A percentile compares a stretch with the other conserved stretches of the same genome.
Conservation (phyloP, 108 stramenopile species). For the Pseudonitzschia pungens region DNA sequence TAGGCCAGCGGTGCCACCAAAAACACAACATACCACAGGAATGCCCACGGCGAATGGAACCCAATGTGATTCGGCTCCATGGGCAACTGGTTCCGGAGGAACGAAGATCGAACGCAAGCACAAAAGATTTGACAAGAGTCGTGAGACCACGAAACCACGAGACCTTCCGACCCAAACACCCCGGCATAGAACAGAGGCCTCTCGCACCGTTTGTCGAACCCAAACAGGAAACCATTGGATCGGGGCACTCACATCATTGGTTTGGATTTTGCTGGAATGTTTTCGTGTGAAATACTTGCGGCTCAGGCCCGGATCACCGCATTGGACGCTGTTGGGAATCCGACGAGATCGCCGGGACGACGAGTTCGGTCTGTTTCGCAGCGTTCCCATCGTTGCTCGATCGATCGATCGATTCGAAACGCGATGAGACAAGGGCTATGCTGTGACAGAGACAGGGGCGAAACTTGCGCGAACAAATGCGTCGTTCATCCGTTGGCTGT, state of each 20-base stretch:
- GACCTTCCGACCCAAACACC: no score
- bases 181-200: neutral
- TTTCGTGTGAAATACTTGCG: conserved; percentile 24
- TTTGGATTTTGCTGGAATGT: conserved; percentile 14
- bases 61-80: conserved; percentile 61
- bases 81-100: conserved; percentile 31
- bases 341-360: conserved; percentile 8
- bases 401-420: no score
- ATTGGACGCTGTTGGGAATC: conserved; percentile 28
- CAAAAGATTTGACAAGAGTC: neutral
- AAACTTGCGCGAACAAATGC: no score
- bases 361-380: neutral
- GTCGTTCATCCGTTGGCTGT: no score
- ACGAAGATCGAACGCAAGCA: neutral
- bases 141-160: neutral
- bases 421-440: no score
- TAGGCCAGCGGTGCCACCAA: conserved; percentile 66
- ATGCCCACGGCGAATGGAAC: conserved; percentile 54
- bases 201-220: neutral
- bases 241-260: conserved; percentile 17
- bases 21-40: conserved; percentile 62
- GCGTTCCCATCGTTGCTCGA: neutral
- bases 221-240: neutral
- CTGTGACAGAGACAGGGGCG: no score
- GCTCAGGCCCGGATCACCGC: conserved; percentile 24